Percentiles rank a stretch among this genome's conserved stretches.
phyloP scores from a whole-genome alignment of 345 rosid species.

The Kandelia obovata region DNA sequence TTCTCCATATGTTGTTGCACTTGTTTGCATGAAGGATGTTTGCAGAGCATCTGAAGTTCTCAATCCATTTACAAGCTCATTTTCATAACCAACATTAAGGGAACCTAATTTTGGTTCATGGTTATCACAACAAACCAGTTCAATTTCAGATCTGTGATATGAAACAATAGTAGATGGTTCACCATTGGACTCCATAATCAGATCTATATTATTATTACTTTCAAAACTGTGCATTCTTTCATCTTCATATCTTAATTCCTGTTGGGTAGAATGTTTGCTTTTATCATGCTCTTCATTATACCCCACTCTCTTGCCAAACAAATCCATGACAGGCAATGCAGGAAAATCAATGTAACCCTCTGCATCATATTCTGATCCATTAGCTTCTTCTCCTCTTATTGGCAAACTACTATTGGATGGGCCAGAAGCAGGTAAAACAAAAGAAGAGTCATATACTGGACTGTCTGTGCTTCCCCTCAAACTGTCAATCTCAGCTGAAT shows the following conservation, averaged over 20 bases:
- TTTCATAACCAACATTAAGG: constrained; percentile 23
- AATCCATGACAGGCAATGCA: constrained; percentile 60
- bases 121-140: constrained; percentile 42
- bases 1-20: constrained; percentile 36
- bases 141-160: constrained; percentile 47
- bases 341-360: constrained; percentile 61
- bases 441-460: constrained; percentile 49
- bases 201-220: constrained; percentile 65
- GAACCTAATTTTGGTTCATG: constrained; percentile 37
- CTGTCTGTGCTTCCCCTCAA: constrained; percentile 53
- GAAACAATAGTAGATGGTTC: constrained; percentile 36
- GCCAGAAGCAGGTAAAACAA: constrained; percentile 40
- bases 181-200: constrained; percentile 58
- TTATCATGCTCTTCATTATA: constrained; percentile 42
- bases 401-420: constrained; percentile 36
- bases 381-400: constrained; percentile 31
- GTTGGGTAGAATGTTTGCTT: constrained; percentile 32
- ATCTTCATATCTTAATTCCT: constrained; percentile 42
- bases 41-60: constrained; percentile 62
- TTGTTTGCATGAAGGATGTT: constrained; percentile 34
- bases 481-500: constrained; percentile 54
- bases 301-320: constrained; percentile 60
- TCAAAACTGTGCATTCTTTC: constrained; percentile 73
- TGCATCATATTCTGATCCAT: constrained; percentile 34
- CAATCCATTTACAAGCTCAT: constrained; percentile 45